These are phyloP conservation scores for Funneliformis mosseae DNA, from an alignment of 192 early-diverging fungal species.

Conservation along the genomic window DNA sequence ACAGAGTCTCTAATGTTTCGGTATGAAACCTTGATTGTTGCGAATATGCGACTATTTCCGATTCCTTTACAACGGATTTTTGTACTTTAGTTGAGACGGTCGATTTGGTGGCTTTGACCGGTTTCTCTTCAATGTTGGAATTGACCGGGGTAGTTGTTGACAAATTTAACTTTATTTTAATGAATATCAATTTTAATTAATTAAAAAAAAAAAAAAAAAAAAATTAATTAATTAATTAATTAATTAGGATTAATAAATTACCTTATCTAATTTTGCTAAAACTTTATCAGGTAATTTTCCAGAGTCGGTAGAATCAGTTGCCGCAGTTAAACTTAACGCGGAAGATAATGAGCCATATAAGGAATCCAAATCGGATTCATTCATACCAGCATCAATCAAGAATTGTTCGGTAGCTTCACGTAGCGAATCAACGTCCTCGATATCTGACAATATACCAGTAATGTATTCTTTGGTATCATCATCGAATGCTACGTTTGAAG, in stretches of 20 bases:
- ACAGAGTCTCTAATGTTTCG: conserved; percentile 76
- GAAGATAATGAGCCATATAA: conserved; percentile 40
- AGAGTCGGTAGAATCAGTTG: background rate
- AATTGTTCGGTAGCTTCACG: conserved; percentile 68
- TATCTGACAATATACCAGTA: conserved; percentile 36
- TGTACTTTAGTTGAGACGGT: conserved; percentile 12
- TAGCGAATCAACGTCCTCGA: conserved; percentile 46
- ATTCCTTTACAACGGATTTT: conserved; percentile 37
- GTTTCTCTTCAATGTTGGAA: conserved; percentile 12
- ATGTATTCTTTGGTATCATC: conserved; percentile 42
- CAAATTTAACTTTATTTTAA: background rate
- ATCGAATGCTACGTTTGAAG: conserved; percentile 35
- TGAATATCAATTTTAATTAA: too few species aligned
- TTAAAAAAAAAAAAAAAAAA: too few species aligned
- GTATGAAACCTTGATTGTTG: conserved; percentile 85
- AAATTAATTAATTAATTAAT: conserved; percentile 44
- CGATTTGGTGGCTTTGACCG: conserved; percentile 10
- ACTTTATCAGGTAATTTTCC: background rate
- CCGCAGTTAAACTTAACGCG: background rate
- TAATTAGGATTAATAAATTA: conserved; percentile 40
- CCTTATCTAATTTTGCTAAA: conserved; percentile 47
- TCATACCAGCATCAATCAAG: conserved; percentile 62
- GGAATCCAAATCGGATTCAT: conserved; percentile 47
- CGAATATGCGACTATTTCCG: conserved; percentile 66
- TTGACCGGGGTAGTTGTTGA: conserved; percentile 17